Conservation (phyloP, 805 yeast genomes). For the Saccharomycopsis sp. region DNA sequence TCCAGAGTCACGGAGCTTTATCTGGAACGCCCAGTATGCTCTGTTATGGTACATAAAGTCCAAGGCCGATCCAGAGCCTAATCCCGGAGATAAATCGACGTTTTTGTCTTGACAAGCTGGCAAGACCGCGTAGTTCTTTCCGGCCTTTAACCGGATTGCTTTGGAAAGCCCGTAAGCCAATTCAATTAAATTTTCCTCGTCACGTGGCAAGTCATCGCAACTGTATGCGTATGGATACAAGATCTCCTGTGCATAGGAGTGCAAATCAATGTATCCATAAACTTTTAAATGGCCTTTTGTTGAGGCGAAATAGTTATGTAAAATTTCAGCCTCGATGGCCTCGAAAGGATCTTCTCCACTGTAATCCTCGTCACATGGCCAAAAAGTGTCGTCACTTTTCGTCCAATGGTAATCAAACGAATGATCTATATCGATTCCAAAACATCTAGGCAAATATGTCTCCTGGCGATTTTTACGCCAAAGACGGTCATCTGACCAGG, state of each 20-base stretch:
- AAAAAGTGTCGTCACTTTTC: conserved; percentile 40
- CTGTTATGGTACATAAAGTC: conserved; percentile 75
- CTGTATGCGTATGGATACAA: conserved; percentile 79
- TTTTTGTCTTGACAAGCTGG: conserved; percentile 80
- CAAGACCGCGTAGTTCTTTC: conserved; percentile 59
- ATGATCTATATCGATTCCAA: conserved; percentile 83
- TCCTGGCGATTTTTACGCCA: conserved; percentile 89
- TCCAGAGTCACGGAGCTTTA: conserved; percentile 77
- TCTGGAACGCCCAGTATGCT: conserved; percentile 79
- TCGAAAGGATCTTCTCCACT: conserved; percentile 71
- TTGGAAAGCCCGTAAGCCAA: conserved; percentile 75
- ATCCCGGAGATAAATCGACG: conserved; percentile 62
- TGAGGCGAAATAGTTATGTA: conserved; percentile 41
- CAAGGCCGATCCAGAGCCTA: conserved; percentile 74
- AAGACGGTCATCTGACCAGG: conserved; percentile 74
- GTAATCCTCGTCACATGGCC: conserved; percentile 80
- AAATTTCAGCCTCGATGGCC: conserved; percentile 48
- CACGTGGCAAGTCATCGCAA: conserved; percentile 67
- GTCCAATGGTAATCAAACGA: conserved; percentile 74
- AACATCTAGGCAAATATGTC: conserved; percentile 57
- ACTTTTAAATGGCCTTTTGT: conserved; percentile 51
- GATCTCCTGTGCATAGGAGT: conserved; percentile 79
- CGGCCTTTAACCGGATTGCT: conserved; percentile 57
- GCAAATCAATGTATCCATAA: conserved; percentile 75
- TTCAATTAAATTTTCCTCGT: conserved; percentile 73